Evolutionary conservation across 2,329 filamentous ascomycete genomes (phyloP), one percentile per base, ranked within the genome.

Genomic region (Cryphonectria japonica): DNA sequence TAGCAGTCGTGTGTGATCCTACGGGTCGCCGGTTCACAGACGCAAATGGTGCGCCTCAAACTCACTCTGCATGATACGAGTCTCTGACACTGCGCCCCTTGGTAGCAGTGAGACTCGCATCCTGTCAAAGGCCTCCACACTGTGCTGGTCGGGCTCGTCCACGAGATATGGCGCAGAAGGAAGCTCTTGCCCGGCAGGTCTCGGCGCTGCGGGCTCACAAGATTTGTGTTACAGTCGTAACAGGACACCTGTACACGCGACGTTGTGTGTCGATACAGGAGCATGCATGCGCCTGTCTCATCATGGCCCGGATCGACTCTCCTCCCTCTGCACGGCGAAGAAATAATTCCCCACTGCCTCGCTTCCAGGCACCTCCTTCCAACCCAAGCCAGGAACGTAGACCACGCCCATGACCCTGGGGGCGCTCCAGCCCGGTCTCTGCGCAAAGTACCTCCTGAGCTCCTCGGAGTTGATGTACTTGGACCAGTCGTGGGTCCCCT

Each of bases 341-440:
- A 99, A 98, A 83, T 98, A 99, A 80, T 99, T 99, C 13, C 95
- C 95, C 78, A 93, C 89, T 78, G 89, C 89, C 83, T 98, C 95
- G 76, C 94, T 92, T 2, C 93, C 93, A 34, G 82, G 80, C 5
- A 98, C 90, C 79, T 93, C 89, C 82, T 87, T 94, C 96, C 96
- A 98, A 3, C 96, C 96, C 61, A 97, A 70, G 0, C 93, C 94
- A 0, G 96, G 96, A 69, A 98, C 87, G 83, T 97, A 99, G 64
- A 97, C 86, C 11, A 97, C 93, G 0, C 96, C 96, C 86, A 93
- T 90, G 73, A 91, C 87, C 77, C 83, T 83, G 54, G 85, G 86
- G 75, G 78, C 85, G 79, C 84, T 86, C 91, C 91, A 95, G 1
- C 82, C 85, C 72, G 83, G 80, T 75, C 83, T 83, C 69, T 79